A percentile compares a stretch with the other conserved stretches of the same genome.
These are phyloP conservation scores for Paramecium primaurelia DNA, from an alignment of 73 alveolate species.

Conservation along the genomic window DNA sequence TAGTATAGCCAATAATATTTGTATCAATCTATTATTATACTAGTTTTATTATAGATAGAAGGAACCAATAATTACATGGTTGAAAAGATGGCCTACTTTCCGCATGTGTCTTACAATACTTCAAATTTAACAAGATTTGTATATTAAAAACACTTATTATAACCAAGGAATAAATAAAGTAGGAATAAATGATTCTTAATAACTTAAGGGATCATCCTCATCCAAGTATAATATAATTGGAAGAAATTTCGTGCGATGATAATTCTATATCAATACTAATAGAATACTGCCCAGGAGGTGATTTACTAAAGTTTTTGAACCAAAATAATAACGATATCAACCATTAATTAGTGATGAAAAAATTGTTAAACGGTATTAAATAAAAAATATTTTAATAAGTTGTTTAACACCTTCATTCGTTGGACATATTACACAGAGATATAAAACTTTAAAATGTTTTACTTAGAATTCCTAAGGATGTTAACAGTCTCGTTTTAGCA, in stretches of 20 bases:
- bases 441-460: conserved; percentile 8
- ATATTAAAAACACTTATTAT: not conserved
- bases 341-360: not conserved
- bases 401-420: not conserved
- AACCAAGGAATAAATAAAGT: not conserved
- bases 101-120: not conserved
- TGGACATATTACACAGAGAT: conserved; percentile 20
- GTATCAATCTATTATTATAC: not conserved
- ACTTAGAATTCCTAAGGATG: not conserved
- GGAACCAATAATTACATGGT: not conserved
- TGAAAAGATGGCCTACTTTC: conserved; percentile 29
- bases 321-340: not conserved
- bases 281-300: conserved; percentile 3
- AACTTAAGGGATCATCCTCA: not conserved
- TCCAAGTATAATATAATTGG: not conserved
- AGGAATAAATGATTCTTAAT: not conserved
- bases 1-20: not conserved
- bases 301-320: not conserved
- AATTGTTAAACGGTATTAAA: not conserved
- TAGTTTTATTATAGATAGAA: not conserved
- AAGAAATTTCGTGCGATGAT: not conserved
- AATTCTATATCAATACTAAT: not conserved
- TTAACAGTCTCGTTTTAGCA: not conserved
- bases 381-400: not conserved
- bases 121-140: not conserved